These are phyloP conservation scores for Cladosporium sphaerospermum DNA, from an alignment of 2,329 filamentous ascomycete species.

Conservation along the genomic window DNA sequence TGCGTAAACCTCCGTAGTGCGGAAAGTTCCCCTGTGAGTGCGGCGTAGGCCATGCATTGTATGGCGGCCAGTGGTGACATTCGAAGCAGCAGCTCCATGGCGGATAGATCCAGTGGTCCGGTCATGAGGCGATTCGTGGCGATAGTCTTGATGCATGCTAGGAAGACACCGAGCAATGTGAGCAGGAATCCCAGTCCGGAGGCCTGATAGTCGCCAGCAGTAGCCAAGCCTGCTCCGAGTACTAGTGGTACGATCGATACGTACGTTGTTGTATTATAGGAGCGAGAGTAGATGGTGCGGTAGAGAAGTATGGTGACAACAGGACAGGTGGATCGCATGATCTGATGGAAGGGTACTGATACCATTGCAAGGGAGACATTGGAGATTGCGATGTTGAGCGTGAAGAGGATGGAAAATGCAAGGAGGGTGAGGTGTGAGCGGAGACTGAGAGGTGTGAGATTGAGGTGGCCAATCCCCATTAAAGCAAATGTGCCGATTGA, in stretches of 20 bases:
- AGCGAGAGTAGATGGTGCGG: slow-evolving; percentile 49
- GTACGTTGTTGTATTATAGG: slow-evolving; percentile 53
- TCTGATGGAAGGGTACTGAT: slow-evolving; percentile 61
- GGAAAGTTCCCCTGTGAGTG: slow-evolving; percentile 44
- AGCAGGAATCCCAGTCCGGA: slow-evolving; percentile 44
- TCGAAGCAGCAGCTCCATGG: slow-evolving; percentile 56
- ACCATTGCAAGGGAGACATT: slow-evolving; percentile 57
- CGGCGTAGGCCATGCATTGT: slow-evolving; percentile 49
- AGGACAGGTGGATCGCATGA: slow-evolving; percentile 56
- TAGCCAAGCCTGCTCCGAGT: slow-evolving; percentile 53
- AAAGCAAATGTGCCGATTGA: slow-evolving; percentile 51
- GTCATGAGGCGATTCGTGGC: slow-evolving; percentile 61
- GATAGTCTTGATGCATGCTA: slow-evolving; percentile 50
- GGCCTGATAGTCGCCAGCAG: slow-evolving; percentile 58
- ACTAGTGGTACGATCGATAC: slow-evolving; percentile 56
- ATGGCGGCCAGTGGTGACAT: slow-evolving; percentile 56
- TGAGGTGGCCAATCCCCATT: slow-evolving; percentile 48
- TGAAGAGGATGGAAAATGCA: slow-evolving; percentile 56
- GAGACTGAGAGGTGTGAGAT: slow-evolving; percentile 46
- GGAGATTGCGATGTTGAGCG: slow-evolving; percentile 58
- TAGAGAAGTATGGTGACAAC: slow-evolving; percentile 59
- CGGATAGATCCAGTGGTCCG: slow-evolving; percentile 50
- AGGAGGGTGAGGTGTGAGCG: slow-evolving; percentile 52
- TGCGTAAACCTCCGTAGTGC: slow-evolving; percentile 12
- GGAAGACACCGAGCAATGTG: slow-evolving; percentile 33